These are phyloP conservation scores for Conidiobolus incongruus DNA, from an alignment of 371 early-diverging fungal genomes.

Conservation along the genomic window DNA sequence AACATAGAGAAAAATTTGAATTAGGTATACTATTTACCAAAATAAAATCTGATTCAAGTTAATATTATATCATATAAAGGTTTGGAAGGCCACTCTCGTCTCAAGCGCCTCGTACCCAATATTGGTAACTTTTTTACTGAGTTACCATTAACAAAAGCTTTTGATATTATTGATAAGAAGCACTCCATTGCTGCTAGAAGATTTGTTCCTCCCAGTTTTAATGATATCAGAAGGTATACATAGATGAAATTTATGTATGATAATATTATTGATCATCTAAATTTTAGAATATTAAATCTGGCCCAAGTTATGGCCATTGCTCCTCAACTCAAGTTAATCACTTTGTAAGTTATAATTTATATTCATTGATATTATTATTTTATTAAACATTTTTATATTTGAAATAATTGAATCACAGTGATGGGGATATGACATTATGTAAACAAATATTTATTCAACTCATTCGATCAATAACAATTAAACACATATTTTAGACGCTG, in stretches of 20 bases:
- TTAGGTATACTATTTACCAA: conserved; percentile 8
- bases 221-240: conserved; percentile 41
- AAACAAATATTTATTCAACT: background rate
- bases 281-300: conserved; percentile 40
- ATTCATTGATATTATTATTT: background rate
- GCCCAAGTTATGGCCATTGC: conserved; percentile 43
- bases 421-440: conserved; percentile 71
- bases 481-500: conserved; percentile 20
- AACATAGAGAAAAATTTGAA: conserved; percentile 16
- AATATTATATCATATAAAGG: conserved; percentile 8
- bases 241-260: no score
- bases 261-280: no score
- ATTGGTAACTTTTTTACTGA: conserved; percentile 55
- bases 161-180: conserved; percentile 25
- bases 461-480: background rate
- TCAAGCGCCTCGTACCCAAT: conserved; percentile 40
- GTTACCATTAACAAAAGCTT: conserved; percentile 40
- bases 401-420: conserved; percentile 12
- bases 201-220: conserved; percentile 63
- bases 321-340: conserved; percentile 24
- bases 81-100: conserved; percentile 37
- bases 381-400: background rate
- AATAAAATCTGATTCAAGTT: background rate
- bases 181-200: conserved; percentile 39
- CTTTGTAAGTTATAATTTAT: conserved; percentile 21